Percentiles rank a stretch among this genome's conserved stretches.
Conservation (phyloP, 2,329 filamentous ascomycete species). For the Trichoderma arundinaceum region DNA sequence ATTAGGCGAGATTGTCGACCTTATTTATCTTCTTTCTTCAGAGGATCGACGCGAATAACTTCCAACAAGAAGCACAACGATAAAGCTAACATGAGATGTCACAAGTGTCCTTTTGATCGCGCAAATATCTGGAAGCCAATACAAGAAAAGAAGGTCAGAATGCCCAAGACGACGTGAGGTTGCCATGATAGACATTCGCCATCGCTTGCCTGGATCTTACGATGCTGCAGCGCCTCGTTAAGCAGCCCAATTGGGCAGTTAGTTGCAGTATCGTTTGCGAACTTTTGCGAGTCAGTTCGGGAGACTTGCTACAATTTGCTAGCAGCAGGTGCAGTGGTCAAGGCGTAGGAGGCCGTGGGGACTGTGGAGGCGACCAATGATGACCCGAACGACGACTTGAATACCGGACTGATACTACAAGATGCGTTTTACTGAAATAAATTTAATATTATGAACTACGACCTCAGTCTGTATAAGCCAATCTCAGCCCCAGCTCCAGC, state of each 20-base stretch:
- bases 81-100: not conserved
- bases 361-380: constrained; percentile 20
- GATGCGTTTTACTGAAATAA: constrained; percentile 12
- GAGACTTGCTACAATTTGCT: constrained; percentile 3
- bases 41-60: constrained; percentile 19
- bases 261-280: not conserved
- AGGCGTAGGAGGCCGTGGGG: constrained; percentile 15
- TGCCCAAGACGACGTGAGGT: constrained; percentile 2
- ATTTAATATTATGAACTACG: not conserved
- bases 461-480: not conserved
- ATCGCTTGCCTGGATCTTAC: not conserved
- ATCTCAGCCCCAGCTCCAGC: not conserved
- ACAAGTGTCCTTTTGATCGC: not conserved
- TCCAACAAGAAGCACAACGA: not conserved
- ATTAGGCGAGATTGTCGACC: constrained; percentile 15
- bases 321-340: constrained; percentile 7
- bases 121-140: not conserved
- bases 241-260: constrained; percentile 20
- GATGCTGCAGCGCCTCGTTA: not conserved
- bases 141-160: constrained; percentile 14
- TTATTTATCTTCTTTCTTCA: not conserved
- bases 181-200: constrained; percentile 10
- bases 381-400: constrained; percentile 10
- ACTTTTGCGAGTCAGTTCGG: constrained; percentile 26
- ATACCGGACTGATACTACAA: not conserved